These are phyloP conservation scores for Selaginella tamariscina DNA, from an alignment of 75 land plant species.

Conservation along the genomic window DNA sequence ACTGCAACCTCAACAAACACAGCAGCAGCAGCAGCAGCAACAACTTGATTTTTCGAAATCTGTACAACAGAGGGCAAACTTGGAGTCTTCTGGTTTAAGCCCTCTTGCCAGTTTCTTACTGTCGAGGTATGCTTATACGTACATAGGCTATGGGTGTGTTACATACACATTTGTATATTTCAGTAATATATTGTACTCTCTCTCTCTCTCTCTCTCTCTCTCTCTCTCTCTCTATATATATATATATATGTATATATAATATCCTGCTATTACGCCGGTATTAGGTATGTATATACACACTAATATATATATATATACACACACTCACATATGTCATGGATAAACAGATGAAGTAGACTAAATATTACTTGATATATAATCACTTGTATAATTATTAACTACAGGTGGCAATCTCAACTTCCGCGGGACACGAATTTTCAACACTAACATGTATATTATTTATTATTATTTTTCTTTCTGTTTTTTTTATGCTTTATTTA, in stretches of 20 bases:
- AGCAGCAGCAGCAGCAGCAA: too few species aligned
- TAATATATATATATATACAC: too few species aligned
- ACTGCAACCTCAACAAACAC: slow-evolving; percentile 32
- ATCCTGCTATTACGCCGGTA: too few species aligned
- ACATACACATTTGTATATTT: too few species aligned
- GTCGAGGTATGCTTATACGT: slow-evolving; percentile 61
- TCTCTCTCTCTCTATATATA: neutral
- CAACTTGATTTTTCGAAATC: slow-evolving; percentile 23
- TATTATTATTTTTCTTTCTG: neutral
- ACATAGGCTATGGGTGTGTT: too few species aligned
- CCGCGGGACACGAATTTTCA: neutral
- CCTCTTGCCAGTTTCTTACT: slow-evolving; percentile 82
- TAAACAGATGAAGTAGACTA: too few species aligned
- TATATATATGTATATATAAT: too few species aligned
- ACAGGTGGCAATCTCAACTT: neutral
- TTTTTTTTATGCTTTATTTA: neutral
- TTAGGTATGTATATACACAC: too few species aligned
- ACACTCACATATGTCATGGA: too few species aligned
- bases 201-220: neutral
- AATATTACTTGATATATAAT: too few species aligned
- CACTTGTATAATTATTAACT: too few species aligned
- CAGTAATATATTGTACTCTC: neutral
- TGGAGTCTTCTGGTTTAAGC: slow-evolving; percentile 50
- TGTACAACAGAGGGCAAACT: slow-evolving; percentile 25
- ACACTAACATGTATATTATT: neutral